Evolutionary conservation across 2,329 filamentous ascomycete genomes (phyloP).

Genomic region (Exophiala sideris): DNA sequence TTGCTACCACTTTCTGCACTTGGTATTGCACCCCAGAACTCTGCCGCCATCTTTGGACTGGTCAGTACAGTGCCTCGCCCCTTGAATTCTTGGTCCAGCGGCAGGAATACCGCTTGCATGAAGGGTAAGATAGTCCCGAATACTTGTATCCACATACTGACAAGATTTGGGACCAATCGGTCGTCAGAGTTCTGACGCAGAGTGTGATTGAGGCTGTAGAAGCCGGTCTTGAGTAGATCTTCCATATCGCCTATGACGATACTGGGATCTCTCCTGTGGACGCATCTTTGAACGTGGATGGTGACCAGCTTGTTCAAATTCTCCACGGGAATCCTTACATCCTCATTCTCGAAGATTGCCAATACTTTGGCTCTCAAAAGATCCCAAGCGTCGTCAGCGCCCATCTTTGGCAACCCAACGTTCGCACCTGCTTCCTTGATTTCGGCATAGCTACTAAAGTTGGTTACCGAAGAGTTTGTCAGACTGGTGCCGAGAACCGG

Average conservation of each 20-base stretch:
- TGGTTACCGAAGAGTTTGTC: conserved; percentile 21
- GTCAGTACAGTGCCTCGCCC: conserved; percentile 78
- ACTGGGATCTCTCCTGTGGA: conserved; percentile 57
- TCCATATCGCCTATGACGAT: conserved; percentile 61
- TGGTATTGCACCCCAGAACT: conserved; percentile 81
- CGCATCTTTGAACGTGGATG: conserved; percentile 61
- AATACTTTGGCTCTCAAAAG: conserved; percentile 61
- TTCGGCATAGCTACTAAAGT: conserved; percentile 26
- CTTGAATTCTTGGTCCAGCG: conserved; percentile 87
- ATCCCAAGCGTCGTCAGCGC: conserved; percentile 64
- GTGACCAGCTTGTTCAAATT: conserved; percentile 63
- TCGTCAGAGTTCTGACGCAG: conserved; percentile 77
- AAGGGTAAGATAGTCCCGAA: conserved; percentile 90
- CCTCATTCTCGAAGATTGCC: conserved; percentile 63
- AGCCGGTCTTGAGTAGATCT: conserved; percentile 67
- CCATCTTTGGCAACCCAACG: conserved; percentile 67
- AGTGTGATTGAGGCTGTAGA: conserved; percentile 79
- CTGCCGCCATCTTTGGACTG: conserved; percentile 67
- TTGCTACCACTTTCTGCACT: conserved; percentile 37
- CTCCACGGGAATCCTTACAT: conserved; percentile 62
- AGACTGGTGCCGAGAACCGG: conserved; percentile 24
- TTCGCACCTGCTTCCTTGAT: conserved; percentile 34
- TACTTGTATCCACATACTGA: conserved; percentile 90
- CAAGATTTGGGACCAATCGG: conserved; percentile 80
- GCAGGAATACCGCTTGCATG: conserved; percentile 91